Percentiles rank a stretch among this genome's conserved stretches.
Evolutionary conservation across 129 eudicot genomes (phyloP).

Genomic region (Pseudognaphalium luteoalbum): DNA sequence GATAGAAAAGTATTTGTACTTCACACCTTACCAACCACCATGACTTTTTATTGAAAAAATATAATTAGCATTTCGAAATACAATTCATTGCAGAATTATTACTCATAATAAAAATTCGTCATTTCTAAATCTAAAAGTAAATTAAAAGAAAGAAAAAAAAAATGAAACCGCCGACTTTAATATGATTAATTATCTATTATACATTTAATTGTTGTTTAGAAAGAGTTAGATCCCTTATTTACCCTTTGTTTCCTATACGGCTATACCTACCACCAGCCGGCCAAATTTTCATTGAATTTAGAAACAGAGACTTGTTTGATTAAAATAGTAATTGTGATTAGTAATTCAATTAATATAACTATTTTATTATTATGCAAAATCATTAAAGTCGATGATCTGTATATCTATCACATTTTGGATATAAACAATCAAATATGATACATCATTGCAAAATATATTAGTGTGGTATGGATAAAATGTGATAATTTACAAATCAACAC

Average conservation of each 20-base stretch:
- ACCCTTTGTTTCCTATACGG: neutral
- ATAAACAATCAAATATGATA: too few relatives aligned
- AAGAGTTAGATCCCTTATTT: neutral
- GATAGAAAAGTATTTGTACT: neutral
- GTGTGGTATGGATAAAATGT: too few relatives aligned
- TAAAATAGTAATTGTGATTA: too few relatives aligned
- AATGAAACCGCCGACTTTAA: too few relatives aligned
- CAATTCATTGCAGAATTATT: neutral
- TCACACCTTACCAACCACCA: neutral
- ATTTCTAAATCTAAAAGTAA: too few relatives aligned
- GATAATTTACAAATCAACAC: too few relatives aligned
- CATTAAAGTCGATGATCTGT: too few relatives aligned
- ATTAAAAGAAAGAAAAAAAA: too few relatives aligned
- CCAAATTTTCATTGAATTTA: neutral
- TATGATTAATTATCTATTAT: neutral
- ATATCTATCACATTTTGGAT: too few relatives aligned
- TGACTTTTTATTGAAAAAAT: neutral
- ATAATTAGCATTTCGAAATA: neutral
- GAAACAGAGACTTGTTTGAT: neutral
- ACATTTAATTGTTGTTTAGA: neutral
- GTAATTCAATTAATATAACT: neutral
- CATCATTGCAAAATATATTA: too few relatives aligned
- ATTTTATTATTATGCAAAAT: too few relatives aligned
- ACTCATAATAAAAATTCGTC: neutral
- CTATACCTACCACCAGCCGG: conserved; percentile 13